Base-by-base conservation (phyloP, 257 asterid species). In the Solanum verrucosum region DNA sequence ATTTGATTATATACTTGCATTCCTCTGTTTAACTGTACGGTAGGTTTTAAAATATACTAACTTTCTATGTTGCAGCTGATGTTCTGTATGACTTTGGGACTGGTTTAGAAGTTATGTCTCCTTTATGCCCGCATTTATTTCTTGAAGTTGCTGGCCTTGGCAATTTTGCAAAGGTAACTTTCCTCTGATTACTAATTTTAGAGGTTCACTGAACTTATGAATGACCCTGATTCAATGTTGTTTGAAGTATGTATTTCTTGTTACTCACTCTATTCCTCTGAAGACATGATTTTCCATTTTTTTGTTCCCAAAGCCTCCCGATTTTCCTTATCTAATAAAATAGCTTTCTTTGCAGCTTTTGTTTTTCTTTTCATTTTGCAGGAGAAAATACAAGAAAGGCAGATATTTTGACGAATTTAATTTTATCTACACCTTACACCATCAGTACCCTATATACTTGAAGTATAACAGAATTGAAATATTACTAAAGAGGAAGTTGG, bases 141-240 rank as follows among this genome's bases (percentile, higher is more conserved):
- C 99, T 97, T 91, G 97, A 97, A 92, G 91, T 96, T 95, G 99
- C 99, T 31, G 98, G 99, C 81, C 99, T 97, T 87, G 99, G 99
- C 31, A 97, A 97, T 92, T 95, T 97, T 33, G 99, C 99, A 16
- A 97, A 96, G 94, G 99, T 96, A 67, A 90, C 92, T 49, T 82
- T 38, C 37, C 70, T 49, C 31, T 82, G 70, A 37, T 20, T 29
- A 15, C 42, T 82, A 18, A 49, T 82, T 75, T 15, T 25, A 25
- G 85, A 79, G 67, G 85, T 21, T 86, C 67, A 44, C 37, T 35
- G 63, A 13, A 77, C 84, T 78, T 78, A 25, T 42, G 84, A 78
- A 40, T 27, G 63, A 25, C n/a, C 5, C 63, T 44, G 85, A 79
- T 27, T 46, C 9, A 12, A 79, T 42, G 85, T 44, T 15, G 67